phyloP scores from a whole-genome alignment of 805 yeast species.

The Teunomyces gatunensis region DNA sequence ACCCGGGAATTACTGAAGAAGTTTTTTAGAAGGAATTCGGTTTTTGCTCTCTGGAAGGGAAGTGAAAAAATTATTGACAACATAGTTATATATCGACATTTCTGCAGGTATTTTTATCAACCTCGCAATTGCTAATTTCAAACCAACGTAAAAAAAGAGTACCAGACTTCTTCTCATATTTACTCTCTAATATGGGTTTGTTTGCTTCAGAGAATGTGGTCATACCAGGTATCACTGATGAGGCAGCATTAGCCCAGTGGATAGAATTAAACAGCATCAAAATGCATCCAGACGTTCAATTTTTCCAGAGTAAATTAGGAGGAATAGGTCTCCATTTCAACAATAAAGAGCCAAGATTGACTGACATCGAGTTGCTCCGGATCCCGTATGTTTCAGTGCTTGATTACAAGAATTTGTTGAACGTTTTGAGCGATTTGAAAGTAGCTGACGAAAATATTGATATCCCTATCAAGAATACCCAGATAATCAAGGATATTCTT shows the following conservation, averaged over 20 bases:
- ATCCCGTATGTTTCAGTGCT: slow-evolving; percentile 8
- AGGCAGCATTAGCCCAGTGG: background rate
- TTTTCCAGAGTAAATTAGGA: slow-evolving; percentile 24
- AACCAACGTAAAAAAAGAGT: background rate
- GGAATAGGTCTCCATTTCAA: slow-evolving; percentile 30
- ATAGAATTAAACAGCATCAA: slow-evolving; percentile 8
- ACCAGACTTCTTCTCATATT: background rate
- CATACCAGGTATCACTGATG: slow-evolving; percentile 5
- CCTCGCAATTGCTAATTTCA: background rate
- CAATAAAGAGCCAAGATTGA: background rate
- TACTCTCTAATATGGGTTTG: background rate
- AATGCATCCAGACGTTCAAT: slow-evolving; percentile 13
- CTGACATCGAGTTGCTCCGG: slow-evolving; percentile 10
- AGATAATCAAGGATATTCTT: slow-evolving; percentile 19
- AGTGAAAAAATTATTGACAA: no score
- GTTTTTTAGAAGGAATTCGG: no score
- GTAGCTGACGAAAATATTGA: slow-evolving; percentile 9
- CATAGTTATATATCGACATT: background rate
- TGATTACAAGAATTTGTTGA: slow-evolving; percentile 22
- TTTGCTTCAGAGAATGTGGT: background rate
- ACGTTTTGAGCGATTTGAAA: slow-evolving; percentile 16
- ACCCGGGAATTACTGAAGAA: no score
- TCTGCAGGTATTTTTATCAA: background rate
- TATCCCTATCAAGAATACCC: slow-evolving; percentile 13
- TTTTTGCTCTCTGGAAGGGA: no score